Base-by-base conservation (phyloP, 1,284 basidiomycete genomes). In the Mycosarcoma mackinlayi region DNA sequence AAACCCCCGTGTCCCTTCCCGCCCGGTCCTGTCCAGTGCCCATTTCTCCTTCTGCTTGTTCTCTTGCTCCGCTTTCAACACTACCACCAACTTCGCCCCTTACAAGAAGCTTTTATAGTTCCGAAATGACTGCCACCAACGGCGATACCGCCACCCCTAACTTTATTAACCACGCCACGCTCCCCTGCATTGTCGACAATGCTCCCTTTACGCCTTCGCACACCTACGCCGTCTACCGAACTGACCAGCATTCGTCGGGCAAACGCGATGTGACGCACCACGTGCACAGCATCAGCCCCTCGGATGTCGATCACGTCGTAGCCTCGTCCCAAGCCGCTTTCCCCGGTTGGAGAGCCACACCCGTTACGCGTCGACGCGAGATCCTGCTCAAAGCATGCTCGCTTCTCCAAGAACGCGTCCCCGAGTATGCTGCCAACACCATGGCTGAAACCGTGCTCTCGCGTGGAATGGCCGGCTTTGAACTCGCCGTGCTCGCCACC, bases 181-280 rank as follows among this genome's bases (percentile, higher is more conserved):
- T 83, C 4, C 82, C 82, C 8, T 76, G 75, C 56, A 68, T 77
- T 49, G 44, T 83, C 56, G 62, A 74, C 57, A 79, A 78, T 45
- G 41, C 75, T 33, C 51, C 74, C 11, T 75, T 59, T 35, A 54
- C 49, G 14, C 73, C 70, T 6, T 27, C 45, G 4, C 50, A 58
- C n/a, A 75, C 71, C 3, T 83, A 74, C 51, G 24, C 71, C 3
- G 75, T 83, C 48, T 59, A 63, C 27, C 68, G 68, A 13, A 66
- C 58, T n/a, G 68, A 71, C 33, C 58, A 61, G 19, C 57, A 57
- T 6, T 39, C 62, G 30, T 5, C 24, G 11, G 23, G 38, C 13
- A 18, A n/a, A 14, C 53, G 60, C 30, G 57, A 72, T 31, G 56
- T 75, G 1, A 47, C 55, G 3, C 72, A 75, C 60, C 7, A 57